Evolutionary conservation across 2,329 filamentous ascomycete species (phyloP), one percentile per base, ranked within the genome.

Genomic region (Stemphylium vesicarium): DNA sequence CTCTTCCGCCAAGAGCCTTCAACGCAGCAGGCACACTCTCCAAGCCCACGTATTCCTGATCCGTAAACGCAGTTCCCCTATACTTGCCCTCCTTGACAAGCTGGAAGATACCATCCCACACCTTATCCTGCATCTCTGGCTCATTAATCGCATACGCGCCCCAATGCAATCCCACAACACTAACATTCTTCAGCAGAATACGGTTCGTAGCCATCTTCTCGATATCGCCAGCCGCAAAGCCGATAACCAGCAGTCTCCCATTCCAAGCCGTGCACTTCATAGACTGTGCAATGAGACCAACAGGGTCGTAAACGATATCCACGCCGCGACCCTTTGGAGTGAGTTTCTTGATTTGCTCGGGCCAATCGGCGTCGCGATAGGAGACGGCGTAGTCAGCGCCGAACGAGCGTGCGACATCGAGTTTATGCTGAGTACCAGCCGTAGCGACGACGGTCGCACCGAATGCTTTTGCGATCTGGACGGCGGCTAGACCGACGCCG

Each of bases 241-340:
- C 94, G 63, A 98, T 88, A 4, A 98, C 86, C 38, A 97, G 78
- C 50, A 98, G 83, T 11, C 93, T 84, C 1, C 91, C 94, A 75
- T 96, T 96, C 93, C 92, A 98, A 3, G 92, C 90, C 3, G 89
- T 91, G 78, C 94, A 97, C 78, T 96, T 96, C 64, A 93, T 90
- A 64, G 88, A 92, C 71, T 87, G 84, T 63, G 96, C 92, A 44
- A 97, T 91, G 72, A 97, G 79, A 1, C 94, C 94, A 1, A 98
- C 94, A 11, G 94, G 92, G 75, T 98, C 94, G 78, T 92, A 98
- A 18, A 98, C 93, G 46, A 98, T 91, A 76, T 98, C 93, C 15
- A 96, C 93, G 10, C 92, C 87, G 38, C 82, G 79, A 1, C 84
- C 84, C 59, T 86, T 85, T 0, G 90, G 91, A 4, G 89, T 94